These are phyloP conservation scores for Podospora anserina DNA, from an alignment of 495 filamentous ascomycete species.

Conservation along the genomic window DNA sequence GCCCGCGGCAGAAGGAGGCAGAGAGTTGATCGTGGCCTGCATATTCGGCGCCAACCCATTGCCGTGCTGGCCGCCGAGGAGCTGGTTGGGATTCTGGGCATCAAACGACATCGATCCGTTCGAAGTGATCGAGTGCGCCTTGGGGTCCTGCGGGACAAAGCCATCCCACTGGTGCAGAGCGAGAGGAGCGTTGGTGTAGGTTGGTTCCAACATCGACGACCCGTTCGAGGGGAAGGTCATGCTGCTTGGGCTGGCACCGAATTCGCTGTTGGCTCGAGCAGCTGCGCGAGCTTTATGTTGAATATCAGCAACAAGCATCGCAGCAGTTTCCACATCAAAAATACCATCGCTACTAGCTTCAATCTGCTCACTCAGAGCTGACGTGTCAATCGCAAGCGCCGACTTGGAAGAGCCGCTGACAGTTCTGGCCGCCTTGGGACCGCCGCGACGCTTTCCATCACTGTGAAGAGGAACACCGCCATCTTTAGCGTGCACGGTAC, in stretches of 20 bases:
- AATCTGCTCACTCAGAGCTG: conserved; percentile 81
- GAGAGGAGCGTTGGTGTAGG: conserved; percentile 69
- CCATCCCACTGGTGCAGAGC: conserved; percentile 86
- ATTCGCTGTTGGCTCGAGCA: conserved; percentile 55
- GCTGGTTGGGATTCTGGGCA: conserved; percentile 57
- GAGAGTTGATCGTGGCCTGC: conserved; percentile 65
- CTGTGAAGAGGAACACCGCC: conserved; percentile 92
- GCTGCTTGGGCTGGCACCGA: conserved; percentile 67
- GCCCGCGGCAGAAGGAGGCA: conserved; percentile 65
- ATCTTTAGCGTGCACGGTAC: conserved; percentile 98
- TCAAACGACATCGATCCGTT: conserved; percentile 66
- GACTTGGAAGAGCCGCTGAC: conserved; percentile 72
- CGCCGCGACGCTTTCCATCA: conserved; percentile 85
- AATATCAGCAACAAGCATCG: conserved; percentile 98
- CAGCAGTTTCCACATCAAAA: conserved; percentile 96
- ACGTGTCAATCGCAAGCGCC: conserved; percentile 78
- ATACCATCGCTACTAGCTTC: conserved; percentile 92
- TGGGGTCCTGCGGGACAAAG: conserved; percentile 67
- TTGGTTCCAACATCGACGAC: conserved; percentile 63
- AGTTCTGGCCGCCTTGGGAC: conserved; percentile 61
- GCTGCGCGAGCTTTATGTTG: conserved; percentile 92
- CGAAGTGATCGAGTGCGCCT: conserved; percentile 64
- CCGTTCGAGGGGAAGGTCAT: conserved; percentile 70
- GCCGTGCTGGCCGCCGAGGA: conserved; percentile 49
- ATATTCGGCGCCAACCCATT: conserved; percentile 60